phyloP scores from a whole-genome alignment of 1,284 basidiomycete species.

The Fomitopsis betulina region DNA sequence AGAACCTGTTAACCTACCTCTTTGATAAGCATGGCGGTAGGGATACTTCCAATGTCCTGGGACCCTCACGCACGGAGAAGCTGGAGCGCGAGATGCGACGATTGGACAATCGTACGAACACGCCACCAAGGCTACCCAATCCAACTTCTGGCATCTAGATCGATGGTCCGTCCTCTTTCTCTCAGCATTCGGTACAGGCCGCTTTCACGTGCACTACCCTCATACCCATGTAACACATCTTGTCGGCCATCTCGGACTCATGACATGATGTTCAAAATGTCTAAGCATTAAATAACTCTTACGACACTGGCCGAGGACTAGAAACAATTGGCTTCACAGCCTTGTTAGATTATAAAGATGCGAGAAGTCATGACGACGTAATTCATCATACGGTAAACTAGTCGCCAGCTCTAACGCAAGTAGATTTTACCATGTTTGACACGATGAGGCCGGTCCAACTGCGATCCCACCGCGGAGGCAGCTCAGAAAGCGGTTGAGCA shows the following conservation, averaged over 20 bases:
- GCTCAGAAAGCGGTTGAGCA: no score
- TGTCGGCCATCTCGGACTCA: conserved; percentile 5
- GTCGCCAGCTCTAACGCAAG: no score
- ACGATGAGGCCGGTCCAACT: no score
- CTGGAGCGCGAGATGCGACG: conserved; percentile 73
- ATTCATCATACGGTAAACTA: no score
- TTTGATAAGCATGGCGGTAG: conserved; percentile 79
- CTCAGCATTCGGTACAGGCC: neutral
- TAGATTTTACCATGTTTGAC: no score
- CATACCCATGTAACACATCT: neutral
- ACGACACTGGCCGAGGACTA: no score
- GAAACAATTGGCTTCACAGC: no score
- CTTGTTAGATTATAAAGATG: no score
- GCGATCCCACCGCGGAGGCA: no score
- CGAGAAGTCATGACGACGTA: no score
- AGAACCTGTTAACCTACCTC: conserved; percentile 79
- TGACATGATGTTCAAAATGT: neutral
- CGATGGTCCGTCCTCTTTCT: neutral
- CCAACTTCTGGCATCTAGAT: conserved; percentile 5
- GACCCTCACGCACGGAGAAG: conserved; percentile 47
- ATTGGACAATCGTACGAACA: conserved; percentile 69
- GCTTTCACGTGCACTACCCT: neutral
- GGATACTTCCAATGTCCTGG: conserved; percentile 27
- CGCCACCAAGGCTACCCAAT: conserved; percentile 38
- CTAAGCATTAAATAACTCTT: neutral